A percentile compares a stretch with the other conserved stretches of the same genome.
These are phyloP conservation scores for Thelonectria discophora DNA, from an alignment of 2,329 filamentous ascomycete species.

Conservation along the genomic window DNA sequence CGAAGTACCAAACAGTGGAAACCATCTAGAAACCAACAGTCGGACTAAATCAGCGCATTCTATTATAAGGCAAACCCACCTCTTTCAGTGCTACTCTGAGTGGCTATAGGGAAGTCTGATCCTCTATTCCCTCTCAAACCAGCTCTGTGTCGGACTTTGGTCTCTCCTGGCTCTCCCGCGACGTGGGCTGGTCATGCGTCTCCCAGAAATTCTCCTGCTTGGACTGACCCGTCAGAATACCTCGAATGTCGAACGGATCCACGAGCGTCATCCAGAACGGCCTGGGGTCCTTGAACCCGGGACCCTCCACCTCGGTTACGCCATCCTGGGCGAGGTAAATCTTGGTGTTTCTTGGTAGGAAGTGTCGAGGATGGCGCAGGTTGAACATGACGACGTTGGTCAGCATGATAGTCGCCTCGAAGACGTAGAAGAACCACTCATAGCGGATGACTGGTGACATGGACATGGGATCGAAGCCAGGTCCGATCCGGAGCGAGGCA, in stretches of 20 bases:
- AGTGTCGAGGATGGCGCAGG: constrained; percentile 59
- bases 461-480: constrained; percentile 47
- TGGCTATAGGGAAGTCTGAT: not conserved
- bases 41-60: not conserved
- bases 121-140: constrained; percentile 10
- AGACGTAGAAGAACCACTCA: constrained; percentile 68
- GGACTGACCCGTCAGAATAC: constrained; percentile 46
- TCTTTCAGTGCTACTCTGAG: not conserved
- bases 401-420: constrained; percentile 64
- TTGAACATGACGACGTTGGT: constrained; percentile 61
- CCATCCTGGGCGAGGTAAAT: constrained; percentile 62
- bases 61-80: not conserved
- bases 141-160: constrained; percentile 16
- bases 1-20: not conserved
- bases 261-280: constrained; percentile 53
- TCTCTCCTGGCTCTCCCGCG: not conserved
- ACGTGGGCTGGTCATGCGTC: constrained; percentile 7
- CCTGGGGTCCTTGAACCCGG: constrained; percentile 59
- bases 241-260: constrained; percentile 53
- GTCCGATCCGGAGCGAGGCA: constrained; percentile 51
- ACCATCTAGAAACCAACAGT: not conserved
- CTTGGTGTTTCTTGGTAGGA: constrained; percentile 58
- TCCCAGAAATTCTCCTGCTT: constrained; percentile 51
- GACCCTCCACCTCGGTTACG: constrained; percentile 57
- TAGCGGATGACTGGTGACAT: constrained; percentile 60